Evolutionary conservation across 352 stramenopile genomes (phyloP).

Genomic region (Pythium pyrilobum): DNA sequence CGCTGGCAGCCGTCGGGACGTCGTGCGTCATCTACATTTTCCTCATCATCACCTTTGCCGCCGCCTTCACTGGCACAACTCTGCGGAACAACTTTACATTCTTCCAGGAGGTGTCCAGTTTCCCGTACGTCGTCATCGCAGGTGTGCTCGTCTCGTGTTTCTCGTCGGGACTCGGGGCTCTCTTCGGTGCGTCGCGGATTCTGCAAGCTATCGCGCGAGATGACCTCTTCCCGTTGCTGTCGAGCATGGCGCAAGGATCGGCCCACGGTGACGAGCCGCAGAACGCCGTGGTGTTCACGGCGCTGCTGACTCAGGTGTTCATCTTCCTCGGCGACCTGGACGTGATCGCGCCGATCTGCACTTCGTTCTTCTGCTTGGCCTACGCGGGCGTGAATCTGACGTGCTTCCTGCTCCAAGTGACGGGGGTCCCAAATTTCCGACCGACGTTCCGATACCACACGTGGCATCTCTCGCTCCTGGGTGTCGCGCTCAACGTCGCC

Average conservation of each 20-base stretch:
- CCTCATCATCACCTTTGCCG: constrained; percentile 66
- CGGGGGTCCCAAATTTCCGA: constrained; percentile 74
- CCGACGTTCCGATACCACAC: constrained; percentile 67
- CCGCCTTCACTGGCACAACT: constrained; percentile 44
- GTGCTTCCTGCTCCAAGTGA: constrained; percentile 69
- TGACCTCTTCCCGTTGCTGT: constrained; percentile 46
- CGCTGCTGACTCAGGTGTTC: constrained; percentile 48
- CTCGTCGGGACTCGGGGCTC: constrained; percentile 50
- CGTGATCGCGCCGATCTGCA: constrained; percentile 74
- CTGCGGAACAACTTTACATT: constrained; percentile 72
- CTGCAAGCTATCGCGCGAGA: constrained; percentile 76
- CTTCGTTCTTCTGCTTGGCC: constrained; percentile 76
- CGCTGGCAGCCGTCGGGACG: constrained; percentile 49
- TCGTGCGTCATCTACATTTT: constrained; percentile 63
- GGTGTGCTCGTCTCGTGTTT: constrained; percentile 70
- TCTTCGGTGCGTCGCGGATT: constrained; percentile 71
- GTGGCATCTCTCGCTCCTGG: constrained; percentile 57
- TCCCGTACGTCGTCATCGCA: constrained; percentile 48
- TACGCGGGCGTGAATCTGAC: constrained; percentile 74
- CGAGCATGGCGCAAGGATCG: constrained; percentile 44
- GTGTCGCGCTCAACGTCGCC: constrained; percentile 48
- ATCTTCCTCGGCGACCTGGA: constrained; percentile 75
- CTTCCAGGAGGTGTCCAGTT: constrained; percentile 61
- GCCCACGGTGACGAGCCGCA: constrained; percentile 61
- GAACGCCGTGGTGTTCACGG: constrained; percentile 64